Evolutionary conservation across 208 protist genomes (phyloP).

Genomic region (Leishmania tropica): DNA sequence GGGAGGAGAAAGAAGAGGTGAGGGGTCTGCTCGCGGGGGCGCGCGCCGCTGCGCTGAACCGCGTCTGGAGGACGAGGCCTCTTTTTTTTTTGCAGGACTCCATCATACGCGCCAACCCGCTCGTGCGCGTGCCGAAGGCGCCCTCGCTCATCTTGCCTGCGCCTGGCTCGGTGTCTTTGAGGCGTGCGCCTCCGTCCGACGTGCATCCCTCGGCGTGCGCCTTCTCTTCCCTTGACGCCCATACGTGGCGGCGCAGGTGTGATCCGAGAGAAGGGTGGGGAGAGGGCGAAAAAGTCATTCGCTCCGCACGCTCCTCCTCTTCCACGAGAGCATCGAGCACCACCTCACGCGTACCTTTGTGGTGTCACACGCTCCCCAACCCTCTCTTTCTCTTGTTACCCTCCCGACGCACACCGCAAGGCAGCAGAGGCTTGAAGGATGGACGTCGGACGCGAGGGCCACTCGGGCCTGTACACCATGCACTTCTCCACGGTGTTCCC

Average conservation of each 20-base stretch:
- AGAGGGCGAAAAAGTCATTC: neutral
- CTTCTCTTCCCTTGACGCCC: neutral
- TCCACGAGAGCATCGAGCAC: neutral
- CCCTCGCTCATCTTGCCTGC: neutral
- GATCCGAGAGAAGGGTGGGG: no score
- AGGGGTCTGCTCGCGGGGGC: neutral
- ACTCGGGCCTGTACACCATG: conserved; percentile 83
- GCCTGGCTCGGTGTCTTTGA: neutral
- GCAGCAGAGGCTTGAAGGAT: conserved; percentile 19
- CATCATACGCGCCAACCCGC: neutral
- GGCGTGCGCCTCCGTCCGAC: neutral
- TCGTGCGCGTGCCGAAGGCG: neutral
- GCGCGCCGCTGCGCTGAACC: neutral
- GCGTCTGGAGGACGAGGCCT: neutral
- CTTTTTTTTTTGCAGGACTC: neutral
- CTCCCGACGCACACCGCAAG: neutral
- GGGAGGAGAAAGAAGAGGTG: neutral
- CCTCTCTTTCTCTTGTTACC: neutral
- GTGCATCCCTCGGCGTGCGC: neutral
- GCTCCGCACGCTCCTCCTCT: neutral
- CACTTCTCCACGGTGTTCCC: conserved; percentile 80
- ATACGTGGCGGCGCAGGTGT: neutral
- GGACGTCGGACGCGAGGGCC: conserved; percentile 59
- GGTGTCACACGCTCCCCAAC: neutral
- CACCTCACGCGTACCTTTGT: neutral